A percentile compares a stretch with the other conserved stretches of the same genome.
phyloP scores from a whole-genome alignment of 352 stramenopile species.

The Pythium graminicola region DNA sequence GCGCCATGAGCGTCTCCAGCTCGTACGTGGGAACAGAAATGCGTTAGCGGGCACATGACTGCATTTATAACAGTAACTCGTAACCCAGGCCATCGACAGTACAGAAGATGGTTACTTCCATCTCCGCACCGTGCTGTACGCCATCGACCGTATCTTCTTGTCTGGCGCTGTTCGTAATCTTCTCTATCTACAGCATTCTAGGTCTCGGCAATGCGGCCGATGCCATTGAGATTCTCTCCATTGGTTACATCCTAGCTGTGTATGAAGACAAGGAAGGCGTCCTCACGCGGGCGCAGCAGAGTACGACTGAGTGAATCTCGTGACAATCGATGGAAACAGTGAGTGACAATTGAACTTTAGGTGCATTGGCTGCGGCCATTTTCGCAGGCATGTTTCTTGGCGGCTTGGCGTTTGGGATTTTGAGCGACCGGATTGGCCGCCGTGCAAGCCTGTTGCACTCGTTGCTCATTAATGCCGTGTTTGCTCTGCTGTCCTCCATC shows the following conservation, averaged over 20 bases:
- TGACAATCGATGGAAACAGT: no score
- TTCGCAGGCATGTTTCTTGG: slow-evolving; percentile 89
- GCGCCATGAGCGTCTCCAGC: slow-evolving; percentile 22
- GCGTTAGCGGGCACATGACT: neutral
- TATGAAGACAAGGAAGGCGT: slow-evolving; percentile 68
- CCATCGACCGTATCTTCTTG: neutral
- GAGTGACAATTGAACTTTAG: no score
- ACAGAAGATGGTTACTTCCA: slow-evolving; percentile 64
- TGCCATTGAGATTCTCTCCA: slow-evolving; percentile 87
- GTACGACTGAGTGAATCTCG: slow-evolving; percentile 25
- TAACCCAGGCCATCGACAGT: slow-evolving; percentile 38
- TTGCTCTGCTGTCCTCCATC: slow-evolving; percentile 67
- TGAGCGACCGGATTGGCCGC: slow-evolving; percentile 75
- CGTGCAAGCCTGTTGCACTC: slow-evolving; percentile 66
- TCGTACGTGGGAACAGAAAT: slow-evolving; percentile 5
- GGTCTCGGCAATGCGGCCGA: slow-evolving; percentile 83
- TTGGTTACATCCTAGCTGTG: slow-evolving; percentile 86
- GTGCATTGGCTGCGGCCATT: slow-evolving; percentile 75
- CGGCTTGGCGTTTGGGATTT: slow-evolving; percentile 63
- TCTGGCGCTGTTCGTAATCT: no score
- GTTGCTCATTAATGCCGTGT: slow-evolving; percentile 73
- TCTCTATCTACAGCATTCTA: slow-evolving; percentile 57
- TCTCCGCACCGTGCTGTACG: slow-evolving; percentile 57
- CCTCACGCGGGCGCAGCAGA: slow-evolving; percentile 44
- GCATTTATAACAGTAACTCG: neutral